Percentiles rank a stretch among this genome's conserved stretches.
Conservation (phyloP, 768 basidiomycete genomes). For the Leccinum barrowsii region DNA sequence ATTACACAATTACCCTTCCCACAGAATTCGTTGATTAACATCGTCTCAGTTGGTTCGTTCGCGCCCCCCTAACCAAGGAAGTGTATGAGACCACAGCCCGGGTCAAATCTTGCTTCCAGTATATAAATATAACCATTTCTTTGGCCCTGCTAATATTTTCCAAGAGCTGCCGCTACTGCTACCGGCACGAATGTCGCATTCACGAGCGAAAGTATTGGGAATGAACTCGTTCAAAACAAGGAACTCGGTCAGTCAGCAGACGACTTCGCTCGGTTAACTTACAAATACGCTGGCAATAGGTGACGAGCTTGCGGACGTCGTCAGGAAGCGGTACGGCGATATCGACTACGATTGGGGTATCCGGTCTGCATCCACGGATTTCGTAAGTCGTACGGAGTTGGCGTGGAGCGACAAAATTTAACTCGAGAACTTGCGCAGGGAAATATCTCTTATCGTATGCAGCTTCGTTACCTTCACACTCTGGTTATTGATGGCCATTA, state of each 20-base stretch:
- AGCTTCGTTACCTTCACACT: background rate
- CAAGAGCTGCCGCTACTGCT: constrained; percentile 63
- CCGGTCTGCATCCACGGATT: constrained; percentile 73
- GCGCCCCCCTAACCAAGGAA: constrained; percentile 65
- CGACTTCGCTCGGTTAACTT: background rate
- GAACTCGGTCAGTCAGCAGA: constrained; percentile 43
- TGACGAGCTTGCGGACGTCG: constrained; percentile 59
- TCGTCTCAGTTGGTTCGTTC: constrained; percentile 58
- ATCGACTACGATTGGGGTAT: constrained; percentile 69
- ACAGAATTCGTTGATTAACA: background rate
- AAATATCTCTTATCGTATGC: constrained; percentile 68
- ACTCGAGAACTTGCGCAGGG: constrained; percentile 15
- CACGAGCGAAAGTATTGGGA: constrained; percentile 32
- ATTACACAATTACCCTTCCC: background rate
- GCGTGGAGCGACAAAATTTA: background rate
- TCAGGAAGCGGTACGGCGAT: constrained; percentile 56
- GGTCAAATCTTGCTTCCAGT: constrained; percentile 73
- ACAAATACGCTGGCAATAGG: constrained; percentile 36
- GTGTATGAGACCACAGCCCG: constrained; percentile 54
- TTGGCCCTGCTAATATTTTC: background rate
- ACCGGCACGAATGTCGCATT: constrained; percentile 58
- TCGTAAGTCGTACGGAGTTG: constrained; percentile 45
- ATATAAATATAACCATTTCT: constrained; percentile 17
- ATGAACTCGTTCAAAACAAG: constrained; percentile 67
- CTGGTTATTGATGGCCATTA: constrained; percentile 17